Evolutionary conservation across 768 basidiomycete genomes (phyloP).

Genomic region (Cystofilobasidium capitatum): DNA sequence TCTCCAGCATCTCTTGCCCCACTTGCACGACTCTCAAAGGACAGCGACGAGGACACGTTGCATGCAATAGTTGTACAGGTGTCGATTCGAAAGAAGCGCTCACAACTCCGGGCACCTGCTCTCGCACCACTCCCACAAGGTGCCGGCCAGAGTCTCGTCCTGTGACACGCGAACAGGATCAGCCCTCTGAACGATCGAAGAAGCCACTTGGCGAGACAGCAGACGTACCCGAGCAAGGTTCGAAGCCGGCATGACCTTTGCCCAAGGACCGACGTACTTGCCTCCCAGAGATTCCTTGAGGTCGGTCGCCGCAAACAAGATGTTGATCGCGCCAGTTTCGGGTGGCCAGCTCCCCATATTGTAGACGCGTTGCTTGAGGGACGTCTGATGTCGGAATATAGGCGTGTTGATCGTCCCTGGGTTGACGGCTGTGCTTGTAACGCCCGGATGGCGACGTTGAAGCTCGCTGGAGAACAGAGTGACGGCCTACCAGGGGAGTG

Average conservation of each 20-base stretch:
- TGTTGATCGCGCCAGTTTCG: too few relatives aligned
- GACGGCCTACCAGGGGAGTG: constrained; percentile 21
- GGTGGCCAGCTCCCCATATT: too few relatives aligned
- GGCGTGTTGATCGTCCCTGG: too few relatives aligned
- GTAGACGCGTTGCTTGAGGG: too few relatives aligned
- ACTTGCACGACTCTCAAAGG: too few relatives aligned
- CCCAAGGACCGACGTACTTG: not conserved
- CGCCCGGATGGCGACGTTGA: constrained; percentile 11
- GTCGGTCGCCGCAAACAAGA: too few relatives aligned
- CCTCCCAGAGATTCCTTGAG: constrained; percentile 16
- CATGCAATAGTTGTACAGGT: too few relatives aligned
- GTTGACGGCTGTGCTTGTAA: constrained; percentile 20
- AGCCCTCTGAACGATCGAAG: not conserved
- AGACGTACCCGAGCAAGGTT: not conserved
- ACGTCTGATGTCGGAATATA: too few relatives aligned
- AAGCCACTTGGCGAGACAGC: not conserved
- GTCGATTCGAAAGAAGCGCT: too few relatives aligned
- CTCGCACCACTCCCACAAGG: constrained; percentile 24
- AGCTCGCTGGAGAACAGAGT: constrained; percentile 27
- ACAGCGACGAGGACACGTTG: too few relatives aligned
- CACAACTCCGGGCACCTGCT: constrained; percentile 15
- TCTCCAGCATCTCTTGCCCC: too few relatives aligned
- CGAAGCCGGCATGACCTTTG: not conserved
- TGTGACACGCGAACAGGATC: constrained; percentile 3
- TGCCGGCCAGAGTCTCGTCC: constrained; percentile 8